Conservation (phyloP, 2,329 filamentous ascomycete genomes). For the Pseudogymnoascus sp. region DNA sequence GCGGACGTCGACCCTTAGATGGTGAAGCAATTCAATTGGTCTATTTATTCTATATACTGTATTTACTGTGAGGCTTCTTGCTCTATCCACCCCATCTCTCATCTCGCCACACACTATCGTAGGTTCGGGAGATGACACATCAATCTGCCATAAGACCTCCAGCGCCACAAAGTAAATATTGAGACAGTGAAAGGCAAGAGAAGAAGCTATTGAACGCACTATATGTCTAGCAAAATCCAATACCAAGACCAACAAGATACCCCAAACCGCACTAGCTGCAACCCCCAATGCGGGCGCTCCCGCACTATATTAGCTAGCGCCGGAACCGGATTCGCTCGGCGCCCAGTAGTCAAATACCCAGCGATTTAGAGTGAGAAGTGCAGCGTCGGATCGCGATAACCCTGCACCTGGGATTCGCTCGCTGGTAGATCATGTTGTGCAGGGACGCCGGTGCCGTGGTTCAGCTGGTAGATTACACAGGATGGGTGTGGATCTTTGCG, state of each 20-base stretch:
- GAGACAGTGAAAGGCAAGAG: conserved; percentile 18
- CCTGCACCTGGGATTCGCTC: not conserved
- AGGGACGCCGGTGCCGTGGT: not conserved
- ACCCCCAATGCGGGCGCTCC: not conserved
- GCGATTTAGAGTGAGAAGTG: not conserved
- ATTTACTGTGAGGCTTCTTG: no score
- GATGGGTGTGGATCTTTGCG: not conserved
- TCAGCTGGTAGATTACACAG: not conserved
- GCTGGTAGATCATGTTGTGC: not conserved
- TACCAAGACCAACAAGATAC: not conserved
- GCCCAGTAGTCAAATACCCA: not conserved
- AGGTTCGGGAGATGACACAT: not conserved
- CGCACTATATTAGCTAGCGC: not conserved
- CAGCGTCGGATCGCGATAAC: not conserved
- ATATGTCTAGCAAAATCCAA: not conserved
- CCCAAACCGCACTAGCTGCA: not conserved
- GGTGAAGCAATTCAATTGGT: no score
- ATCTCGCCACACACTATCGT: no score
- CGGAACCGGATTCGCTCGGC: conserved; percentile 21
- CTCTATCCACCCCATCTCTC: no score
- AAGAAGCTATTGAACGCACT: conserved; percentile 34
- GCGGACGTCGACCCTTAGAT: no score
- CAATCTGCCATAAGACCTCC: not conserved
- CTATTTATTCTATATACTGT: no score
- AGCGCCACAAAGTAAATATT: not conserved